These are phyloP conservation scores for Spencermartinsiella ligniputridi DNA, from an alignment of 1,139 yeast species.

Conservation along the genomic window DNA sequence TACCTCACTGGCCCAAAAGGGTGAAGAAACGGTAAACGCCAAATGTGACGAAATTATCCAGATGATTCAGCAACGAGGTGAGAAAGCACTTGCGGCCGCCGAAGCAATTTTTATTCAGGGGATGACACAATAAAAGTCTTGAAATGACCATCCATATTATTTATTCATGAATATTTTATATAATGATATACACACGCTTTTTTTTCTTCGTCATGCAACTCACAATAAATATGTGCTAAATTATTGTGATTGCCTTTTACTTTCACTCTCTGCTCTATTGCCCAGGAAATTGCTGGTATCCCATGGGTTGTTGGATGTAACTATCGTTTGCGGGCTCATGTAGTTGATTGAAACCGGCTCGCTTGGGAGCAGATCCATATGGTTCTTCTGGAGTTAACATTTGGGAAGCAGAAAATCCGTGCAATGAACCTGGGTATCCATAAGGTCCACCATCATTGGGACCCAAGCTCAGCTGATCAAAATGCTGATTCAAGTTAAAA, in stretches of 20 bases:
- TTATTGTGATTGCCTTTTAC: no score
- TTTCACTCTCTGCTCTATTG: background rate
- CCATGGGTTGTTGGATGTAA: constrained; percentile 5
- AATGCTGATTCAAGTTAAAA: constrained; percentile 12
- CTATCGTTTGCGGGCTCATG: background rate
- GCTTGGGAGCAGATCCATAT: background rate
- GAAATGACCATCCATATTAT: background rate
- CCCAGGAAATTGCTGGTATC: background rate
- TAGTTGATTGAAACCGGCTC: background rate
- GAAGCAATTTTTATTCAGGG: constrained; percentile 17
- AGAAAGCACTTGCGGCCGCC: constrained; percentile 24
- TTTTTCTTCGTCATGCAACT: background rate
- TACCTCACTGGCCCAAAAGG: constrained; percentile 37
- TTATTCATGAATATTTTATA: background rate
- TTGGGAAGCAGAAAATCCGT: background rate
- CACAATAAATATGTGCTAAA: no score
- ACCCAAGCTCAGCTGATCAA: constrained; percentile 13
- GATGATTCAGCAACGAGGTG: constrained; percentile 25
- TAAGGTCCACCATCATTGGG: background rate
- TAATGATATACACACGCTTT: background rate
- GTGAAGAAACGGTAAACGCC: constrained; percentile 30
- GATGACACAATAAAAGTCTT: background rate
- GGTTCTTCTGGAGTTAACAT: background rate
- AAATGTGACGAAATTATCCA: constrained; percentile 34
- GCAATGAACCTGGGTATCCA: background rate